phyloP scores from a whole-genome alignment of 192 early-diverging fungal species.

The Rhizophagus sp. region DNA sequence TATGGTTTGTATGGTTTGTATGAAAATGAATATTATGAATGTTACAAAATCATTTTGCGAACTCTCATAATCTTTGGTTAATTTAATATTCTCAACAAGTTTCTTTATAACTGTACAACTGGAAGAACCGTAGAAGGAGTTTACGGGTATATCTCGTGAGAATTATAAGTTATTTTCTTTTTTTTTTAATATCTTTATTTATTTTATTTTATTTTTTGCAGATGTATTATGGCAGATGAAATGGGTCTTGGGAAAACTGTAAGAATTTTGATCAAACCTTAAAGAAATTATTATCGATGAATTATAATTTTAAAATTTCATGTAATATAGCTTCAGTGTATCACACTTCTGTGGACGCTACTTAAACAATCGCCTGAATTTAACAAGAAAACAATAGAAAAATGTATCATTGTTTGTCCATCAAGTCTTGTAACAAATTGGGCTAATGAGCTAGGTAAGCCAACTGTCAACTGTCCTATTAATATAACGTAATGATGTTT shows the following conservation, averaged over 20 bases:
- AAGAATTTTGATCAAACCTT: constrained; percentile 20
- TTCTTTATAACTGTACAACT: constrained; percentile 93
- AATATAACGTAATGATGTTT: background rate
- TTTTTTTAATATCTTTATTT: background rate
- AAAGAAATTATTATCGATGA: background rate
- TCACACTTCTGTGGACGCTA: constrained; percentile 96
- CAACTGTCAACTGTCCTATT: too few species aligned
- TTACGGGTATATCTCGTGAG: constrained; percentile 54
- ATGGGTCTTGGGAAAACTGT: constrained; percentile 90
- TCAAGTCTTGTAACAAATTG: constrained; percentile 96
- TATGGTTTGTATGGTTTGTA: background rate
- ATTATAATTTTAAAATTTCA: background rate
- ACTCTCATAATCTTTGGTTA: background rate
- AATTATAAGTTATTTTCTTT: background rate
- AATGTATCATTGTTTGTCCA: constrained; percentile 96
- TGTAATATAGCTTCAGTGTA: constrained; percentile 71
- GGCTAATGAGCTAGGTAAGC: constrained; percentile 86
- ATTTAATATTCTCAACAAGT: constrained; percentile 43
- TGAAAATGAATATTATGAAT: background rate
- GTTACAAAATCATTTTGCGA: background rate
- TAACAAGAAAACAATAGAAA: constrained; percentile 93
- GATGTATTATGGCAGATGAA: constrained; percentile 99
- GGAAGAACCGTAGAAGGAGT: constrained; percentile 72
- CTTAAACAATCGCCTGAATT: constrained; percentile 85
- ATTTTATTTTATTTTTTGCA: too few species aligned